Evolutionary conservation across 495 filamentous ascomycete species (phyloP), one percentile per base, ranked within the genome.

Genomic region (Podospora conica): DNA sequence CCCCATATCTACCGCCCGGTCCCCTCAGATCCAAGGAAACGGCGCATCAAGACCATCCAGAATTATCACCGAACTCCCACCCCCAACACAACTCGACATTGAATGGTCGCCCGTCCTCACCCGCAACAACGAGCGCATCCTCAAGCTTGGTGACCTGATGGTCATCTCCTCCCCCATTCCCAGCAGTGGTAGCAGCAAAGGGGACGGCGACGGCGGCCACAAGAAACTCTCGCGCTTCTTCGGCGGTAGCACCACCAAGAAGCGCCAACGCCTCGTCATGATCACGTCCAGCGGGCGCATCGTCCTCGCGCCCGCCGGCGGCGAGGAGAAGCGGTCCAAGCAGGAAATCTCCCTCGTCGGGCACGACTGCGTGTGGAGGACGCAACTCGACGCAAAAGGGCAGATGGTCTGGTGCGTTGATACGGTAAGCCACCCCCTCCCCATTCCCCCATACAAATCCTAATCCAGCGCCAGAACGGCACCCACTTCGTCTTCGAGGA

Each of bases 81-180:
- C 96, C 29, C 96, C 96, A 10, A 96, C 90, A 64, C 96, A 99
- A 75, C 82, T 99, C 18, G 96, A 99, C 76, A 96, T 99, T 65
- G 96, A 98, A 77, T 99, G 96, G 96, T 97, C 94, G 2, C 96
- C 96, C 9, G 96, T 99, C 3, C 78, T 99, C 62, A 96, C 91
- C 29, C 88, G 86, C 64, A 86, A 84, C 64, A 97, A 97, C 71
- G 96, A 99, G 79, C 84, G 96, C 58, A 99, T 99, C 63, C 75
- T 99, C 66, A 97, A 96, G 73, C 82, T 99, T 24, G 96, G 96
- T 3, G 96, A 98, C 70, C 77, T 96, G 61, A 83, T 91, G 71
- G 92, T 98, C 10, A 79, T 89, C 67, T 89, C 91, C 3, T 85
- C 91, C 3, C 91, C 92, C 79, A 73, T 87, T 81, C 89, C 91